Conservation (phyloP, 2,329 filamentous ascomycete species). For the Clarireedia paspali region DNA sequence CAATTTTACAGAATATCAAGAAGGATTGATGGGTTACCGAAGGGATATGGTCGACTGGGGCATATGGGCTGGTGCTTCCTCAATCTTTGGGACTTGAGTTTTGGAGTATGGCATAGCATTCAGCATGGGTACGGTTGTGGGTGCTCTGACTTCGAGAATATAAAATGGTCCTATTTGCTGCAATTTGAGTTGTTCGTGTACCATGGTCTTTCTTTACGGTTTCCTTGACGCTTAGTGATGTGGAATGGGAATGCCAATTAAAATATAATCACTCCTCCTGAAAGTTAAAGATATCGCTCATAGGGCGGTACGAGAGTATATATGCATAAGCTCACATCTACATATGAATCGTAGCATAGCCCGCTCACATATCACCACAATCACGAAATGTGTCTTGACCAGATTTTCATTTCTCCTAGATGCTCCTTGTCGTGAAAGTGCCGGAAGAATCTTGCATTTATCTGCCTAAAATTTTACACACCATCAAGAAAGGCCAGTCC, state of each 20-base stretch:
- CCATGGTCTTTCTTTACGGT: too few species aligned
- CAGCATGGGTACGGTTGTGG: too few species aligned
- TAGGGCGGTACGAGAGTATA: too few species aligned
- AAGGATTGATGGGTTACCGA: slow-evolving; percentile 16
- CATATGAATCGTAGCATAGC: too few species aligned
- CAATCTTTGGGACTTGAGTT: background rate
- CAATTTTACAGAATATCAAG: slow-evolving; percentile 74
- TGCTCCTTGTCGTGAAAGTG: slow-evolving; percentile 18
- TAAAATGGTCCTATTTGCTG: too few species aligned
- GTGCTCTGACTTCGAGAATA: too few species aligned
- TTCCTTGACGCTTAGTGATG: too few species aligned
- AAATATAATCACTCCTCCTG: too few species aligned
- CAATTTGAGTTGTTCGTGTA: too few species aligned
- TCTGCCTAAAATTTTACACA: slow-evolving; percentile 29
- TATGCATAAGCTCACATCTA: too few species aligned
- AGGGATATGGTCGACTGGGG: background rate
- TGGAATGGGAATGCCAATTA: too few species aligned
- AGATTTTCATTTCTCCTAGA: slow-evolving; percentile 6
- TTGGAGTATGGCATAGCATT: background rate
- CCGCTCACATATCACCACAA: slow-evolving; percentile 2
- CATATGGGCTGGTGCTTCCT: background rate
- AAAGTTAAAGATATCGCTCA: too few species aligned
- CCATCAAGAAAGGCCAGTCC: slow-evolving; percentile 27
- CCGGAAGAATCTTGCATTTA: slow-evolving; percentile 28
- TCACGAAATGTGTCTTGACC: background rate